Evolutionary conservation across 73 alveolate genomes (phyloP).

Genomic region (Stentor roeselii): DNA sequence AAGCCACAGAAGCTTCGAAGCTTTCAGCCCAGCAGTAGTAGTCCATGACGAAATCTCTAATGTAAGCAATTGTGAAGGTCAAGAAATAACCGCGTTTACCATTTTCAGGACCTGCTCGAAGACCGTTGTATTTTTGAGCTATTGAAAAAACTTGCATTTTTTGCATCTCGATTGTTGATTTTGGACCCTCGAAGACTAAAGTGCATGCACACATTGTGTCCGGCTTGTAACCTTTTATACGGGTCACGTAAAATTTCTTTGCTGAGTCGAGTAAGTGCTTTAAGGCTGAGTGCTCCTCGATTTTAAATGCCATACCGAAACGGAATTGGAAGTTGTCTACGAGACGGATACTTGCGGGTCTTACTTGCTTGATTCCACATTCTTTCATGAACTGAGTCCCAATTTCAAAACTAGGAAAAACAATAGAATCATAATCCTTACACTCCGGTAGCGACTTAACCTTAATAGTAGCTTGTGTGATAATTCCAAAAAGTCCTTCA

Average conservation of each 20-base stretch:
- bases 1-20: conserved; percentile 85
- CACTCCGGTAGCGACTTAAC: conserved; percentile 68
- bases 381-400: conserved; percentile 84
- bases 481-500: conserved; percentile 82
- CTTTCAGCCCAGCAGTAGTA: conserved; percentile 74
- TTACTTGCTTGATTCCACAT: conserved; percentile 50
- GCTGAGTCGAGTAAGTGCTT: conserved; percentile 64
- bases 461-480: conserved; percentile 77
- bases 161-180: conserved; percentile 54
- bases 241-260: conserved; percentile 67
- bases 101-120: conserved; percentile 87
- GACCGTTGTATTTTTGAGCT: conserved; percentile 65
- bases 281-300: conserved; percentile 45
- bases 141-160: conserved; percentile 48
- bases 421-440: conserved; percentile 65
- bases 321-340: conserved; percentile 81
- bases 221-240: conserved; percentile 75
- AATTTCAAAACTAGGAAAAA: conserved; percentile 79
- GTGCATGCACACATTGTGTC: conserved; percentile 75
- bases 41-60: conserved; percentile 79
- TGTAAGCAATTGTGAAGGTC: conserved; percentile 86
- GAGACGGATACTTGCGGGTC: conserved; percentile 87
- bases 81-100: conserved; percentile 86
- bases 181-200: conserved; percentile 76
- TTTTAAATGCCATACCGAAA: conserved; percentile 79